Evolutionary conservation across 139 green algal genomes (phyloP), one percentile per base, ranked within the genome.

Genomic region (Chlamydomonas sp.): DNA sequence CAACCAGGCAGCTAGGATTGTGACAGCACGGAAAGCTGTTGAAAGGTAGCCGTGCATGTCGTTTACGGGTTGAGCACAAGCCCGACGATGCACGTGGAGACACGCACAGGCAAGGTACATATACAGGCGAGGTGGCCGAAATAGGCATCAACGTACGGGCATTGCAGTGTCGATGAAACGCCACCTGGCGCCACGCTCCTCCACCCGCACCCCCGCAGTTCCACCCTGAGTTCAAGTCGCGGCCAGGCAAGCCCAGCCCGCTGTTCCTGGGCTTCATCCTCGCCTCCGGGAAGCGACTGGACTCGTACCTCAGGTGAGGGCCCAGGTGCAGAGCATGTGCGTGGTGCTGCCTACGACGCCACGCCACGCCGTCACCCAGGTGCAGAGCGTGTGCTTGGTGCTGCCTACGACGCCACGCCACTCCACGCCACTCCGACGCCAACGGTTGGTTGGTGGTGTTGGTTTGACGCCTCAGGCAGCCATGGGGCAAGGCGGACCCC

Each of bases 221-320:
- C 90, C 96, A 98, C 80, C 96, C 96, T 4, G 96, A 98, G 89
- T 98, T 96, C 90, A 97, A 97, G 90, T 96, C 91, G 0, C 89
- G 96, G 49, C 83, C 83, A 18, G 63, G 63, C 58, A 81, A 82
- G 84, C 94, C 97, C 60, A 96, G 93, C 1, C 94, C 97, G 15
- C 92, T 98, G 18, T 99, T 99, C 93, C 93, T 98, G 77, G 97
- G 96, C 74, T 96, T 98, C 85, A 94, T 98, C 77, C 92, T 98
- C 49, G 95, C 97, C 0, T 78, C 96, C 14, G 85, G 78, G 69
- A 92, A 91, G 61, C 88, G 91, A 68, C 84, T 96, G 59, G 90
- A 95, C 76, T 78, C n/a, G 1, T 93, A 92, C 88, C 86, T 94
- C 17, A 61, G 89, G 72, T 88, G 79, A 4, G 67, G 7, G 63